Base-by-base conservation (phyloP, 2,329 filamentous ascomycete species). In the Ophiocordyceps unilateralis region DNA sequence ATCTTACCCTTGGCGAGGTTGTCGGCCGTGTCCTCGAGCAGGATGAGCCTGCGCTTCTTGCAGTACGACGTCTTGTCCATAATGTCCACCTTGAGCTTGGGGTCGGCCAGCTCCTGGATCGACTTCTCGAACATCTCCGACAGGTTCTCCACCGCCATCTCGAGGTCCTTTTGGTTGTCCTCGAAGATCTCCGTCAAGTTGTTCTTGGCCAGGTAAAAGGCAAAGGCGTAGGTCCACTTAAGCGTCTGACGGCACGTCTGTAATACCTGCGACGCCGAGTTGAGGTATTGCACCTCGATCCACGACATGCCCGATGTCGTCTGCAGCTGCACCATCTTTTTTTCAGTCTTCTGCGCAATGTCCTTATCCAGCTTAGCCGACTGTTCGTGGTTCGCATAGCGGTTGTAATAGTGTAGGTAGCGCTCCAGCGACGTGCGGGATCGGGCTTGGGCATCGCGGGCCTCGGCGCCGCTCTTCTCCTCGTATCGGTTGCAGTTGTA, bases 111-210 rank as follows among this genome's bases (percentile, higher is more conserved):
- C 53, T 95, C 87, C 36, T 78, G 67, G n/a, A 89, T 85, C 0
- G 88, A 86, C 67, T 93, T 95, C 70, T 98, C 91, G 51, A 98
- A 98, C 86, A 98, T 94, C 62, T 94, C 88, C n/a, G 86, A 94
- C 49, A 98, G 66, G 45, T 84, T 88, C 65, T 98, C 91, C 1
- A 96, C 91, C 0, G 91, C 89, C 78, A 98, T 83, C 62, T 98
- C 91, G 21, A 98, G 66, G 58, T 98, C 91, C 61, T 94, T 94
- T 56, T 98, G 91, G 59, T 98, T 98, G 60, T 96, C 88, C 60
- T 98, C 91, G 47, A 98, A 98, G 43, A 98, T 96, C 57, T 89
- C 85, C 0, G 91, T 96, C 44, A 91, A 67, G 56, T 98, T 96
- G 69, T 95, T 96, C 44, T 86, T 79, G 3, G 82, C 81, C n/a